Base-by-base conservation (phyloP, 495 filamentous ascomycete species). In the Penicilliopsis zonata region DNA sequence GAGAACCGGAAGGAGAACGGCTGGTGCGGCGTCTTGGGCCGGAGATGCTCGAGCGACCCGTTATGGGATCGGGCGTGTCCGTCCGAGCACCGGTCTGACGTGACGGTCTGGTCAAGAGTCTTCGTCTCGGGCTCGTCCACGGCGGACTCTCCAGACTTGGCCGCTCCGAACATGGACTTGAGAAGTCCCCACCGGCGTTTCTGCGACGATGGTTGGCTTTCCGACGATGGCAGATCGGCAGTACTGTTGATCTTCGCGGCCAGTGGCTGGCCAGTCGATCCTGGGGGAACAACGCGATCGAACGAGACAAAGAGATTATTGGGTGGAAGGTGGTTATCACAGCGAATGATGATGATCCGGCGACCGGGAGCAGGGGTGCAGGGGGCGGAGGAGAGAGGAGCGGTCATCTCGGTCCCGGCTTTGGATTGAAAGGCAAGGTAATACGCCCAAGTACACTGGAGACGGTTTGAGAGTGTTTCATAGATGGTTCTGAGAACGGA, bases 351-450 rank as follows among this genome's bases (percentile, higher is more conserved):
- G 33, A 94, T 69, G 33, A 98, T 80, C 33, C 86, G 69, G 30
- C 90, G 82, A 24, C 82, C 79, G n/a, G 92, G 90, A 2, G 86
- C 86, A 3, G 90, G 90, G 40, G 78, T 78, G 30, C 80, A 87
- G 18, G 90, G 82, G 6, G 77, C 77, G 16, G 84, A 87, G 4
- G 86, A 87, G 9, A 70, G 58, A 3, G 76, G 55, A 2, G 61
- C 56, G 4, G 61, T 50, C 13, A 62, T 58, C 15, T 57, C 56
- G 33, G 81, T 73, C 18, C 77, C 74, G 10, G 67, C 59, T 30
- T 80, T 73, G 34, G 72, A 75, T 24, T 86, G 60, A 52, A 72
- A 82, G 3, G 47, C 52, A 10, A 86, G 65, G 49, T 88, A 92
- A 48, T 84, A 76, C 15, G 76, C 70, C 79, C 83, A 95, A 5